These are phyloP conservation scores for Galerina marginata DNA, from an alignment of 768 basidiomycete species.

Conservation along the genomic window DNA sequence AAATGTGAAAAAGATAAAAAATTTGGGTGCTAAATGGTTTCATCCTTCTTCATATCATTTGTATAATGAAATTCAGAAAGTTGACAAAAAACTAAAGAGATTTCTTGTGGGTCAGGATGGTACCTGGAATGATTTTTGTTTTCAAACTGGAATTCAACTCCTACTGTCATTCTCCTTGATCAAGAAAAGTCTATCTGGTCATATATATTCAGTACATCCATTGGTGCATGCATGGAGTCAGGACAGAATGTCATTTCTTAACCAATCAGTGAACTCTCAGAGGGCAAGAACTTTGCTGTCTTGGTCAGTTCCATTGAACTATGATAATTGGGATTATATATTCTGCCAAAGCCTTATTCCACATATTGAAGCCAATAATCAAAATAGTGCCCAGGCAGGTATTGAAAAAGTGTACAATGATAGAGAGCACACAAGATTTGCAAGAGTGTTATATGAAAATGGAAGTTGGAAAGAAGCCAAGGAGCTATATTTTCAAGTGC, in stretches of 20 bases:
- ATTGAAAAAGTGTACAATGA: not conserved
- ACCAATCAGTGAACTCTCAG: not conserved
- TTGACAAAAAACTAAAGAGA: not conserved
- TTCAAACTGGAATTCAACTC: constrained; percentile 20
- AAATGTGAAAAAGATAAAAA: not conserved
- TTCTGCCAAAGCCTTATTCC: not conserved
- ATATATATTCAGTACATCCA: constrained; percentile 7
- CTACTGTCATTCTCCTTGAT: constrained; percentile 24
- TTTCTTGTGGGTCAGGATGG: not conserved
- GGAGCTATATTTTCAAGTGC: not conserved
- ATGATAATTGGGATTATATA: not conserved
- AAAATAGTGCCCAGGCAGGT: too few species aligned
- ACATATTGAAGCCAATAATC: not conserved
- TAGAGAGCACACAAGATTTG: not conserved
- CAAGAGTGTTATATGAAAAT: not conserved
- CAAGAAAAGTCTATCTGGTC: not conserved
- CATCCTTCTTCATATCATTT: not conserved
- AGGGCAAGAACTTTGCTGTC: not conserved
- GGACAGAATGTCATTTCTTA: not conserved
- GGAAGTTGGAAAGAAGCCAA: not conserved
- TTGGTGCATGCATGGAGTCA: constrained; percentile 1
- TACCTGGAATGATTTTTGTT: constrained; percentile 19
- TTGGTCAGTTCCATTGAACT: not conserved
- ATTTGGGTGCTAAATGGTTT: not conserved
- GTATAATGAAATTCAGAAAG: not conserved